phyloP scores from a whole-genome alignment of 371 early-diverging fungal species.

The Rhizopus sp. region DNA sequence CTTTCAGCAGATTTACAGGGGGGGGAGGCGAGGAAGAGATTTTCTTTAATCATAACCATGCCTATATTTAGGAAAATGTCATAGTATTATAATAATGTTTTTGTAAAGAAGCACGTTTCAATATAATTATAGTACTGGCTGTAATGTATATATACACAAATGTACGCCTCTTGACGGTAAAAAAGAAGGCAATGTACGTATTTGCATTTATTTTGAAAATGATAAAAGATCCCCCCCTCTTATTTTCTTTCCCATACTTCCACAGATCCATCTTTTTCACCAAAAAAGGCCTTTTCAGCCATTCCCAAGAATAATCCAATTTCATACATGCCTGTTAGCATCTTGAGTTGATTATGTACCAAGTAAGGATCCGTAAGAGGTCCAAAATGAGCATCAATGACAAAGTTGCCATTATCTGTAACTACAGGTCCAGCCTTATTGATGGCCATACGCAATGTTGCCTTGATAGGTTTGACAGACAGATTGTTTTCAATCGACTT shows the following conservation, averaged over 20 bases:
- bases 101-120: too few species aligned
- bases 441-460: constrained; percentile 61
- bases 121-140: too few species aligned
- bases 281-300: constrained; percentile 85
- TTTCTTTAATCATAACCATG: too few species aligned
- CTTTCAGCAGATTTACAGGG: too few species aligned
- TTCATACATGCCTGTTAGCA: constrained; percentile 85
- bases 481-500: constrained; percentile 18
- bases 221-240: background rate
- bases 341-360: constrained; percentile 63
- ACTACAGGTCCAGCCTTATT: constrained; percentile 93
- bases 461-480: constrained; percentile 27
- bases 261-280: constrained; percentile 40
- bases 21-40: too few species aligned
- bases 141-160: too few species aligned
- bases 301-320: constrained; percentile 95
- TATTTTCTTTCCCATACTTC: constrained; percentile 14
- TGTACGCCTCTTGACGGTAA: too few species aligned
- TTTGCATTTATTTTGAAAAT: too few species aligned
- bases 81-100: too few species aligned
- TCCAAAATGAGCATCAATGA: constrained; percentile 85
- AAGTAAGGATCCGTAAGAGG: constrained; percentile 60
- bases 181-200: too few species aligned
- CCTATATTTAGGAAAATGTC: too few species aligned
- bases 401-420: constrained; percentile 91